Conservation (phyloP, 2,329 filamentous ascomycete species). For the Cryphonectria naterciae region DNA sequence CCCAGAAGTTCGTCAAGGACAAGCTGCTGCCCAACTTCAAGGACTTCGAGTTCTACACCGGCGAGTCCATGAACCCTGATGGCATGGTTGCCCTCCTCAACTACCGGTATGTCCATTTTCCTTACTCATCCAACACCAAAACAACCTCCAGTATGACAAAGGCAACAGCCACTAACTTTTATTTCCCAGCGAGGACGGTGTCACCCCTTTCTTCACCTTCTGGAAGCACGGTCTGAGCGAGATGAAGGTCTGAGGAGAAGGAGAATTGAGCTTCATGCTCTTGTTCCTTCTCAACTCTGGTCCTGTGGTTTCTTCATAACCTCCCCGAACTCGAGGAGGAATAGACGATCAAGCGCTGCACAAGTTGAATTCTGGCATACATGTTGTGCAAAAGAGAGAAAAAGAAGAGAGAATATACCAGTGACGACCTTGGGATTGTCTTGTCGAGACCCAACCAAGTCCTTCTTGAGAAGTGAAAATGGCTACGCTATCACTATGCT, state of each 20-base stretch:
- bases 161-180: conserved; percentile 5
- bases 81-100: conserved; percentile 95
- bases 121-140: neutral
- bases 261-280: conserved; percentile 1
- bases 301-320: conserved; percentile 3
- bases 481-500: conserved; percentile 5
- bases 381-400: conserved; percentile 3
- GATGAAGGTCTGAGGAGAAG: conserved; percentile 81
- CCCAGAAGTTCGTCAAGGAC: conserved; percentile 77
- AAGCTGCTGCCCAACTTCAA: conserved; percentile 83
- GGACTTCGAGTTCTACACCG: conserved; percentile 93
- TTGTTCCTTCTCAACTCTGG: conserved; percentile 15
- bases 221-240: conserved; percentile 94
- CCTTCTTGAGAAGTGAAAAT: neutral
- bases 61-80: conserved; percentile 89
- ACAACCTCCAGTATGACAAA: neutral
- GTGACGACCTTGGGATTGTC: conserved; percentile 21
- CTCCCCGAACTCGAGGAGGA: conserved; percentile 9
- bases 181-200: conserved; percentile 70
- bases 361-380: conserved; percentile 25
- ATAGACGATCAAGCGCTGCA: conserved; percentile 20
- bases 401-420: conserved; percentile 27
- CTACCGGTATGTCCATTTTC: conserved; percentile 64
- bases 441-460: conserved; percentile 4
- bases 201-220: conserved; percentile 84